Base-by-base conservation (phyloP, 768 basidiomycete genomes). In the Lactifluus hygrophoroides region DNA sequence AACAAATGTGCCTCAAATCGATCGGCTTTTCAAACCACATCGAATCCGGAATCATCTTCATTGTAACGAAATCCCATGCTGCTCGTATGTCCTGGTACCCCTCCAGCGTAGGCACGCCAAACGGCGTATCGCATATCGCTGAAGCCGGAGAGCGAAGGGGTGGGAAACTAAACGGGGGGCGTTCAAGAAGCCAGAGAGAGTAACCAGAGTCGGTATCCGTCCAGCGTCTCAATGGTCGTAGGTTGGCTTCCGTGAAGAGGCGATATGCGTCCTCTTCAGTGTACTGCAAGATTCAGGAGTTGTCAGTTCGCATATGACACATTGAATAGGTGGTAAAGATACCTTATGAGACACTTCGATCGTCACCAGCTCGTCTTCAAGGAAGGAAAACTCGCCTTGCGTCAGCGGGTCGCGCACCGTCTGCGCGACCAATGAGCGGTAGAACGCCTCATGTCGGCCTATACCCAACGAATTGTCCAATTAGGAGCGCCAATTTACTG, bases 11-110 rank as follows among this genome's bases (percentile, higher is more conserved):
- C 30, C 96, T 80, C 47, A 98, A 75, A 67, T 96, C 86, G 60
- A 98, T 97, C 3, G 95, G 94, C 69, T 90, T 95, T 68, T 89
- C 76, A 69, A 85, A 85, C 25, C 95, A 76, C 87, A 97, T 89
- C 28, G 84, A 80, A 19, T 79, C 74, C 0, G 93, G 86, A 54
- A 97, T 92, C 93, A 97, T 95, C 47, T 78, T 78, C 57, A 81
- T 75, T 13, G 89, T 90, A 48, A 94, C 75, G 46, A 77, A 82
- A 69, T 97, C 93, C 95, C 94, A 99, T 3, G 81, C 79, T 2
- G 82, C 79, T 94, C 95, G 98, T 51, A 95, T 71, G 37, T 78
- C 75, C 49, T 81, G 71, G 92, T 94, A 99, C 49, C 97, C 92
- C 42, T 76, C 73, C 27, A 86, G 66, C 6, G 78, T 79, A 0